Conservation (phyloP, 1,139 yeast genomes). For the Blastobotrys niveus region DNA sequence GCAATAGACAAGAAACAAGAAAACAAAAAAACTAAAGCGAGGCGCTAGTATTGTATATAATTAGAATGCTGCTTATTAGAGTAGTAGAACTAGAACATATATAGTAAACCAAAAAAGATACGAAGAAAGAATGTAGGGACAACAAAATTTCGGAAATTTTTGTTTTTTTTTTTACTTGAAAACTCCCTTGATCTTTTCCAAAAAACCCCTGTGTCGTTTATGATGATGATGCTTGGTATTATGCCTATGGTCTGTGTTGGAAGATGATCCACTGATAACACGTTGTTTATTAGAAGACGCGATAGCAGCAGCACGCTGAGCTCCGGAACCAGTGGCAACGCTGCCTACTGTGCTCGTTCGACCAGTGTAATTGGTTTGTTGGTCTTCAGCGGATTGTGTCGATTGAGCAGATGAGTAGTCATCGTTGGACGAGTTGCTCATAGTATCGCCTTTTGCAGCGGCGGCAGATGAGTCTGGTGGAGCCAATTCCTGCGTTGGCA, state of each 20-base stretch:
- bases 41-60: too few relatives aligned
- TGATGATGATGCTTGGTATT: too few relatives aligned
- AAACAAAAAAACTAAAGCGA: neutral
- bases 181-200: conserved; percentile 1
- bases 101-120: neutral
- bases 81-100: too few relatives aligned
- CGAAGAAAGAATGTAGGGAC: neutral
- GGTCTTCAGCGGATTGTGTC: neutral
- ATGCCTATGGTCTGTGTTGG: too few relatives aligned
- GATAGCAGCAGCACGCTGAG: too few relatives aligned
- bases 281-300: too few relatives aligned
- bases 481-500: neutral
- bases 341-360: neutral
- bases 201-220: neutral
- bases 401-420: conserved; percentile 4
- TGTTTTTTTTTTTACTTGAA: neutral
- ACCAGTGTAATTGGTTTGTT: conserved; percentile 1
- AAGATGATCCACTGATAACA: too few relatives aligned
- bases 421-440: neutral
- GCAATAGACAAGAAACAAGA: neutral
- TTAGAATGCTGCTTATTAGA: too few relatives aligned
- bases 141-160: neutral
- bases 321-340: neutral
- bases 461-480: neutral
- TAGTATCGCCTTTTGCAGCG: neutral